Conservation (phyloP, 1,139 yeast genomes). For the Taphrina populina region DNA sequence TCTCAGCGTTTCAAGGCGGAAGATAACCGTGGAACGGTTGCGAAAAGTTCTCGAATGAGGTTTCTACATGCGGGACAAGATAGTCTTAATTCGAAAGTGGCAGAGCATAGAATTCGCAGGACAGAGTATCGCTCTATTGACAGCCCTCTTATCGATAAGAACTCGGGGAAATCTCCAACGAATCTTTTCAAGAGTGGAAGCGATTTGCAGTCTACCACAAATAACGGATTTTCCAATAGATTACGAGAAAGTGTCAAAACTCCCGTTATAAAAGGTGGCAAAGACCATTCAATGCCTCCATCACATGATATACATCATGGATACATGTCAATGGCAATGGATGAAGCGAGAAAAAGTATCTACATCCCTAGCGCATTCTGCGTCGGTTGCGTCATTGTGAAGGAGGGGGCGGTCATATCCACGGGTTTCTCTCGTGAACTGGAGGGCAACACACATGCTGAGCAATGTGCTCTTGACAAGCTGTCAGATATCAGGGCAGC, state of each 20-base stretch:
- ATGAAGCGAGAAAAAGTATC: slow-evolving; percentile 76
- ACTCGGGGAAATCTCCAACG: background rate
- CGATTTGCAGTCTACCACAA: slow-evolving; percentile 13
- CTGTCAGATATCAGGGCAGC: slow-evolving; percentile 56
- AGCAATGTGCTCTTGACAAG: slow-evolving; percentile 88
- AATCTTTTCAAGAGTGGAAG: slow-evolving; percentile 6
- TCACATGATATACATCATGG: slow-evolving; percentile 36
- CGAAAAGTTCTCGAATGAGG: too few relatives aligned
- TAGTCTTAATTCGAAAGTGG: background rate
- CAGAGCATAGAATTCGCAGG: background rate
- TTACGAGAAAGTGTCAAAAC: background rate
- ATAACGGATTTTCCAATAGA: slow-evolving; percentile 13
- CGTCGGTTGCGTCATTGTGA: slow-evolving; percentile 86
- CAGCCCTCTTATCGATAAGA: slow-evolving; percentile 5
- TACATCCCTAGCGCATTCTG: slow-evolving; percentile 85
- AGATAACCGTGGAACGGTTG: too few relatives aligned
- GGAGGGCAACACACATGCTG: slow-evolving; percentile 97
- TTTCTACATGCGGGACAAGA: too few relatives aligned
- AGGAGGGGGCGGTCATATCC: slow-evolving; percentile 62
- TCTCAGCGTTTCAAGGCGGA: background rate
- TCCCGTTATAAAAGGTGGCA: background rate
- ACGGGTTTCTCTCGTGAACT: slow-evolving; percentile 89
- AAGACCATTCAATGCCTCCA: background rate
- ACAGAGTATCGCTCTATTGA: background rate
- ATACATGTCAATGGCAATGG: slow-evolving; percentile 63